phyloP scores from a whole-genome alignment of 83 land plant genomes.

The Diphasiastrum complanatum region DNA sequence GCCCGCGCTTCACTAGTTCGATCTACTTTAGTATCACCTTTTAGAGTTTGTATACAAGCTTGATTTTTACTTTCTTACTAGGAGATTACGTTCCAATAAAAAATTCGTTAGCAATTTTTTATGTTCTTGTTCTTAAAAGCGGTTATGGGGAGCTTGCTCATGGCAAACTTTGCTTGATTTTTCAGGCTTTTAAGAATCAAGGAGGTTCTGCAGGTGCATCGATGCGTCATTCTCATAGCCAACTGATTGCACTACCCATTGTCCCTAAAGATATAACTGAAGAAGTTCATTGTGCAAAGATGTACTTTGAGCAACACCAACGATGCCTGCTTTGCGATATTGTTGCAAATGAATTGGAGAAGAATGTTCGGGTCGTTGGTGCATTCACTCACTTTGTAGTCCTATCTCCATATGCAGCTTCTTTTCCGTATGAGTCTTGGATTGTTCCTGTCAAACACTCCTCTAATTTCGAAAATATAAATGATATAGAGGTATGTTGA shows the following conservation, averaged over 20 bases:
- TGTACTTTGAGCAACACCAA: constrained; percentile 38
- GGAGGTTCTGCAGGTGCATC: constrained; percentile 97
- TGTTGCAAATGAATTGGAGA: constrained; percentile 21
- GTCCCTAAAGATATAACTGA: constrained; percentile 48
- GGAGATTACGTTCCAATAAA: background rate
- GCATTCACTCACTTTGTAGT: constrained; percentile 48
- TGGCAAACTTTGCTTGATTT: background rate
- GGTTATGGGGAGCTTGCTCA: background rate
- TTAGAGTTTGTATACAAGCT: background rate
- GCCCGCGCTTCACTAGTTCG: too few relatives aligned
- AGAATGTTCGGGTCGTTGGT: constrained; percentile 43
- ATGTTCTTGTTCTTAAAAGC: too few relatives aligned
- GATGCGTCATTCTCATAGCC: constrained; percentile 91
- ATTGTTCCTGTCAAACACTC: constrained; percentile 63
- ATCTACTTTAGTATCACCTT: too few relatives aligned
- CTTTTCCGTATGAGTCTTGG: constrained; percentile 88
- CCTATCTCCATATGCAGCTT: constrained; percentile 71
- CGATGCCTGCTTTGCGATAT: constrained; percentile 59
- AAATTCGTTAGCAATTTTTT: too few relatives aligned
- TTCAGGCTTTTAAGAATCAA: constrained; percentile 82
- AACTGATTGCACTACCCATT: constrained; percentile 75
- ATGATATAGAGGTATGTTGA: constrained; percentile 51
- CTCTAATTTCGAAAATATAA: constrained; percentile 59
- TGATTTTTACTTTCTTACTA: background rate
- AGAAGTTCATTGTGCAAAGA: constrained; percentile 45